These are phyloP conservation scores for Amanita brunnescens DNA, from an alignment of 768 basidiomycete genomes.

Conservation along the genomic window DNA sequence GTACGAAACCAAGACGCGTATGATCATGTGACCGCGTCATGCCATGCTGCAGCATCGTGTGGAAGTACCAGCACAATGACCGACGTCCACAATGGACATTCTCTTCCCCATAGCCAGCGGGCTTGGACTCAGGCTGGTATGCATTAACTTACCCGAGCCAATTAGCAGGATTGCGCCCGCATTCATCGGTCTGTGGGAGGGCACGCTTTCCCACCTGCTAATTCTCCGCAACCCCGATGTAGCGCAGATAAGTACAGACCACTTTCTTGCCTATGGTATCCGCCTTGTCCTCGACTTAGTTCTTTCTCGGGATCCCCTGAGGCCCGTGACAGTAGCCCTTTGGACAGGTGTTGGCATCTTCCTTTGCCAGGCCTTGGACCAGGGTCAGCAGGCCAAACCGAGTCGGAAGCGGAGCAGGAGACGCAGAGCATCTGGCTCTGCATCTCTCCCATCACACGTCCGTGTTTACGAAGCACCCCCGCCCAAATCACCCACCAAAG, in stretches of 20 bases:
- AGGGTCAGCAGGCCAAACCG: constrained; percentile 19
- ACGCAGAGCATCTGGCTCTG: constrained; percentile 19
- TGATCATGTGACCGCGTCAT: constrained; percentile 4
- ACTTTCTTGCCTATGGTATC: constrained; percentile 34
- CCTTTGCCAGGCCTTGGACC: constrained; percentile 24
- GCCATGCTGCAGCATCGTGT: background rate
- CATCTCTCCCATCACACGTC: constrained; percentile 22
- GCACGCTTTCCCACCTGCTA: constrained; percentile 32
- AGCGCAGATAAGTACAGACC: constrained; percentile 22
- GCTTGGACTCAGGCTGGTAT: constrained; percentile 32
- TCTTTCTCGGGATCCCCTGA: constrained; percentile 24
- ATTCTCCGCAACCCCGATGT: constrained; percentile 12
- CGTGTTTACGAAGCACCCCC: constrained; percentile 21
- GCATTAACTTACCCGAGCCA: constrained; percentile 18
- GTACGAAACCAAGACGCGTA: background rate
- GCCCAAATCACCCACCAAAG: constrained; percentile 5
- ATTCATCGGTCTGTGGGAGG: constrained; percentile 37
- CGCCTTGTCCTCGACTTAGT: constrained; percentile 35
- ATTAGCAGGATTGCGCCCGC: constrained; percentile 22
- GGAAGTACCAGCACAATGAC: background rate
- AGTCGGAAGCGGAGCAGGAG: constrained; percentile 20
- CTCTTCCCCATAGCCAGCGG: constrained; percentile 31
- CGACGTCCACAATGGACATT: constrained; percentile 28
- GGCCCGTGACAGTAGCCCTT: constrained; percentile 26
- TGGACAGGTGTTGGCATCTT: constrained; percentile 29